Percentiles rank a stretch among this genome's conserved stretches.
Conservation (phyloP, 129 eudicot genomes). For the Lactuca sativa region DNA sequence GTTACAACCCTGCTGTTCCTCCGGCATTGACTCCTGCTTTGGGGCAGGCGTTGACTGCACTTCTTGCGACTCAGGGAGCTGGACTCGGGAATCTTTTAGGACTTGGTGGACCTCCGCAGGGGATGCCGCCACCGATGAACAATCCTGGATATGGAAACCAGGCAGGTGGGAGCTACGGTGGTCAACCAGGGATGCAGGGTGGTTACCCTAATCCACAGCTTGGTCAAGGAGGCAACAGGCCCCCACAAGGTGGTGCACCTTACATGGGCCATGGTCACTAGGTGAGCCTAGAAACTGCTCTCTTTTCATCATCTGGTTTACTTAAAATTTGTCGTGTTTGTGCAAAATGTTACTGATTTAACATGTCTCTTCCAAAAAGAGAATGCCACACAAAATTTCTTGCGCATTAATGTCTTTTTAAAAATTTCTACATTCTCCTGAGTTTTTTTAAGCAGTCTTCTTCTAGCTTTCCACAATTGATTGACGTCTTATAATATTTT, state of each 20-base stretch:
- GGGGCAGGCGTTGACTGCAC: constrained; percentile 92
- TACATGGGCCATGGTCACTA: constrained; percentile 82
- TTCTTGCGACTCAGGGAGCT: constrained; percentile 82
- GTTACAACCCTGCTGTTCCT: constrained; percentile 60
- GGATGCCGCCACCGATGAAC: constrained; percentile 54
- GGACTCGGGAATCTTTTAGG: constrained; percentile 84
- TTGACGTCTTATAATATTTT: background rate
- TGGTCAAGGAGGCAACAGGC: constrained; percentile 81
- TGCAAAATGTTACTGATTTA: background rate
- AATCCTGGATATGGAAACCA: constrained; percentile 69
- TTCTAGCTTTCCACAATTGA: background rate
- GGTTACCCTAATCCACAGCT: constrained; percentile 75
- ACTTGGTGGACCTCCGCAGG: constrained; percentile 67
- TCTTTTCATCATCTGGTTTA: constrained; percentile 2
- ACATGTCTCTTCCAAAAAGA: background rate
- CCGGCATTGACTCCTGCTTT: constrained; percentile 64
- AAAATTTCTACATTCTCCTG: background rate
- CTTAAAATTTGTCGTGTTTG: background rate
- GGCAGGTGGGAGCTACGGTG: constrained; percentile 57
- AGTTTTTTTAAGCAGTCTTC: too few species aligned
- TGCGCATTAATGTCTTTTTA: background rate
- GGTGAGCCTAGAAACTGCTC: constrained; percentile 35
- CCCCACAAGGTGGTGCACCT: constrained; percentile 73
- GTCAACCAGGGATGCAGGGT: constrained; percentile 69
- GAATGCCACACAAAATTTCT: background rate